Evolutionary conservation across 805 yeast genomes (phyloP).

Genomic region (Lachancea mirantina): DNA sequence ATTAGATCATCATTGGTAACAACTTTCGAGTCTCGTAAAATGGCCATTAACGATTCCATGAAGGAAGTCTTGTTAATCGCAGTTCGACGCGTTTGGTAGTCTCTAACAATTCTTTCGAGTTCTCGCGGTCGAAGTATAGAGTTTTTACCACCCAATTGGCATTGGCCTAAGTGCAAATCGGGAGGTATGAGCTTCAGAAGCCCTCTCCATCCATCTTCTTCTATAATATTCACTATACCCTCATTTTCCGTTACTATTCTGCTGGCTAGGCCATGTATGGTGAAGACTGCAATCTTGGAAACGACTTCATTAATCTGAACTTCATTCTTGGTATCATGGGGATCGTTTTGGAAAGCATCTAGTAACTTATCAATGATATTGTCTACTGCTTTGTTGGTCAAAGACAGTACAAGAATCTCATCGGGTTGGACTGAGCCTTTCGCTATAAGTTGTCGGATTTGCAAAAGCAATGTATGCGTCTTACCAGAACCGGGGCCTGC

Average conservation of each 20-base stretch:
- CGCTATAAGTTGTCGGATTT: slow-evolving; percentile 43
- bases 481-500: slow-evolving; percentile 79
- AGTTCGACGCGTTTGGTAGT: slow-evolving; percentile 11
- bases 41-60: slow-evolving; percentile 20
- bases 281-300: slow-evolving; percentile 37
- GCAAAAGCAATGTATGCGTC: slow-evolving; percentile 49
- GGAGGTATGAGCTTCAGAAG: slow-evolving; percentile 32
- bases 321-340: slow-evolving; percentile 17
- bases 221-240: slow-evolving; percentile 38
- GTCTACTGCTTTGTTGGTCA: slow-evolving; percentile 64
- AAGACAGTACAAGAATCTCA: slow-evolving; percentile 53
- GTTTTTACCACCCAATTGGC: slow-evolving; percentile 6
- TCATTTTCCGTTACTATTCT: slow-evolving; percentile 37
- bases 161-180: slow-evolving; percentile 14
- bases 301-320: slow-evolving; percentile 4
- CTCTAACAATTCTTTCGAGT: slow-evolving; percentile 17
- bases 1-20: slow-evolving; percentile 29
- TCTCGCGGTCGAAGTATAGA: slow-evolving; percentile 10
- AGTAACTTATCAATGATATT: slow-evolving; percentile 33
- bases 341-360: slow-evolving; percentile 29
- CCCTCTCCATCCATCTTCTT: slow-evolving; percentile 48
- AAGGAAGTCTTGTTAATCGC: slow-evolving; percentile 8
- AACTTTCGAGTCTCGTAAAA: slow-evolving; percentile 32
- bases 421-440: slow-evolving; percentile 37
- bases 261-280: slow-evolving; percentile 61